Percentiles rank a stretch among this genome's conserved stretches.
Evolutionary conservation across 1,284 basidiomycete genomes (phyloP).

Genomic region (Austropuccinia psidii): DNA sequence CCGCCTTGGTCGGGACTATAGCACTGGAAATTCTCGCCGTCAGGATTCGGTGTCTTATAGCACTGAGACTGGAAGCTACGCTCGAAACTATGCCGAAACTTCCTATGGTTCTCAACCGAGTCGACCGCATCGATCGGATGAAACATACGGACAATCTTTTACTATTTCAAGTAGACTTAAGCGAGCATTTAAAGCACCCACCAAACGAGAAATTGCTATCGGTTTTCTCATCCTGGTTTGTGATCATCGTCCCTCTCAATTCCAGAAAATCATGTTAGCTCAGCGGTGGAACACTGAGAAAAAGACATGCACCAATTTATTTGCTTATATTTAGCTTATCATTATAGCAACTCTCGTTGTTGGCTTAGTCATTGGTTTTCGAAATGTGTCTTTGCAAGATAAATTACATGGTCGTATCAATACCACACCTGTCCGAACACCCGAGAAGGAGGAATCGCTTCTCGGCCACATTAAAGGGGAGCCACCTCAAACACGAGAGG

Average conservation of each 20-base stretch:
- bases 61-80: constrained; percentile 18
- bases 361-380: constrained; percentile 19
- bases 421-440: constrained; percentile 22
- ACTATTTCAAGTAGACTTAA: constrained; percentile 34
- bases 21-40: not conserved
- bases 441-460: constrained; percentile 6
- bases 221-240: constrained; percentile 17
- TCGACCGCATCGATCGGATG: constrained; percentile 18
- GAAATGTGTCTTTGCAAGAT: constrained; percentile 24
- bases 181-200: constrained; percentile 8
- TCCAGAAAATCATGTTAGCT: not conserved
- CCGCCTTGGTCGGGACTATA: not conserved
- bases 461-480: constrained; percentile 20
- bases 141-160: constrained; percentile 35
- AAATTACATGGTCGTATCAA: constrained; percentile 21
- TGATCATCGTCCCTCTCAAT: not conserved
- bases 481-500: constrained; percentile 33
- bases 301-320: too few species aligned
- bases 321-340: not conserved
- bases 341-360: constrained; percentile 15
- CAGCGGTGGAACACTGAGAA: not conserved
- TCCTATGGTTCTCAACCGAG: not conserved
- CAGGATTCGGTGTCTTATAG: too few species aligned
- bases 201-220: constrained; percentile 6
- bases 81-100: constrained; percentile 5